Evolutionary conservation across 2,329 filamentous ascomycete genomes (phyloP).

Genomic region (Penicillium sp.): DNA sequence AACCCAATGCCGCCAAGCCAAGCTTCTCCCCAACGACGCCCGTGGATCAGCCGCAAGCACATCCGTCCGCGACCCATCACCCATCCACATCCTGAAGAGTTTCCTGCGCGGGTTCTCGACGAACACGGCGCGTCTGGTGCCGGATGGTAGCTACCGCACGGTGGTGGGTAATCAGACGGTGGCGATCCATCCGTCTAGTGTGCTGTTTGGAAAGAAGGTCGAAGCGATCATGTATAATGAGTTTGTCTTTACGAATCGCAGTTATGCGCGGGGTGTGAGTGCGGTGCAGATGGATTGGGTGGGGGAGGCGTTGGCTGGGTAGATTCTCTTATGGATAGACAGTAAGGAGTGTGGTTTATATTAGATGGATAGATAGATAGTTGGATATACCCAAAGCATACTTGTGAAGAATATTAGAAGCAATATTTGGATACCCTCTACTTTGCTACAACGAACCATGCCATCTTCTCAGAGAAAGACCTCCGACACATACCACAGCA

Average conservation of each 20-base stretch:
- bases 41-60: slow-evolving; percentile 12
- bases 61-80: slow-evolving; percentile 30
- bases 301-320: slow-evolving; percentile 41
- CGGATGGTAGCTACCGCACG: slow-evolving; percentile 55
- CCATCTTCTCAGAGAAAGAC: too few relatives aligned
- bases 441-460: too few relatives aligned
- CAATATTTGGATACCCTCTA: too few relatives aligned
- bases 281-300: slow-evolving; percentile 57
- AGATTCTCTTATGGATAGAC: too few relatives aligned
- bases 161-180: slow-evolving; percentile 54
- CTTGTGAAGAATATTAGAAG: too few relatives aligned
- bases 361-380: too few relatives aligned
- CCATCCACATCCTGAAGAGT: slow-evolving; percentile 47
- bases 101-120: slow-evolving; percentile 52
- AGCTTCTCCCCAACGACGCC: slow-evolving; percentile 30
- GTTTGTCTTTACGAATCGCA: slow-evolving; percentile 57
- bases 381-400: too few relatives aligned
- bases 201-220: slow-evolving; percentile 51
- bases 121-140: slow-evolving; percentile 52
- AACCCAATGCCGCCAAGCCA: slow-evolving; percentile 46
- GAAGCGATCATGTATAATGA: slow-evolving; percentile 59
- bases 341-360: too few relatives aligned
- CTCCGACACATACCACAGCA: too few relatives aligned
- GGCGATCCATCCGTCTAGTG: slow-evolving; percentile 54
- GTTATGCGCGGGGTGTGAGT: slow-evolving; percentile 55